Conservation (phyloP, 2,329 filamentous ascomycete species). For the Microcera coccophila region DNA sequence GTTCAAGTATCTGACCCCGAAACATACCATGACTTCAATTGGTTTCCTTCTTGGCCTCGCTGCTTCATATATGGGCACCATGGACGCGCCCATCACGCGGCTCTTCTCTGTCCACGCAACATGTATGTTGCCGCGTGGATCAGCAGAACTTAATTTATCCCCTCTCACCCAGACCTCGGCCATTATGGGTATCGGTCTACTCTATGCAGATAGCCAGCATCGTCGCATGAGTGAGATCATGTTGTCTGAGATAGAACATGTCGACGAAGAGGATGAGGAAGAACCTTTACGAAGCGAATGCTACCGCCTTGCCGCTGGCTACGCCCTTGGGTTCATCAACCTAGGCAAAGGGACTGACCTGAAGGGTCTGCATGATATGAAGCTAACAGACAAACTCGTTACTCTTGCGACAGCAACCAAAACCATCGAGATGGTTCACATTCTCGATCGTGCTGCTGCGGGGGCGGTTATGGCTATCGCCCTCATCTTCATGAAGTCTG, state of each 20-base stretch:
- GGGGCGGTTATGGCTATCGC: constrained; percentile 88
- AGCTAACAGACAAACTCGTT: constrained; percentile 81
- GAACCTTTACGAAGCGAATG: constrained; percentile 87
- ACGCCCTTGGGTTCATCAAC: constrained; percentile 91
- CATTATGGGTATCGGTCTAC: constrained; percentile 91
- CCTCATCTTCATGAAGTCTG: constrained; percentile 95
- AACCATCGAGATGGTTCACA: constrained; percentile 85
- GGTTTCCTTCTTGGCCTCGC: constrained; percentile 88
- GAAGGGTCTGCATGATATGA: constrained; percentile 88
- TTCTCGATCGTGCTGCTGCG: constrained; percentile 87
- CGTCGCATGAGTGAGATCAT: constrained; percentile 98
- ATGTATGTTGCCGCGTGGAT: constrained; percentile 84
- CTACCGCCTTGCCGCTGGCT: constrained; percentile 92
- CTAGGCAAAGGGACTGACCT: constrained; percentile 85
- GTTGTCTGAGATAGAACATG: constrained; percentile 92
- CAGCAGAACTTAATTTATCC: constrained; percentile 90
- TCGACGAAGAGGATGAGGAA: constrained; percentile 75
- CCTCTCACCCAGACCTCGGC: constrained; percentile 92
- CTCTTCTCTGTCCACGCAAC: constrained; percentile 94
- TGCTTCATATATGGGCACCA: constrained; percentile 90
- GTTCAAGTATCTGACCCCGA: constrained; percentile 98
- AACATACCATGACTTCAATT: constrained; percentile 98
- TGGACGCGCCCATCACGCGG: constrained; percentile 93
- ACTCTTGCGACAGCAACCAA: constrained; percentile 83
- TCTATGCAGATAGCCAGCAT: constrained; percentile 94